A percentile compares a stretch with the other conserved stretches of the same genome.
phyloP scores from a whole-genome alignment of 2,329 filamentous ascomycete species.

The Xylaria sp. region DNA sequence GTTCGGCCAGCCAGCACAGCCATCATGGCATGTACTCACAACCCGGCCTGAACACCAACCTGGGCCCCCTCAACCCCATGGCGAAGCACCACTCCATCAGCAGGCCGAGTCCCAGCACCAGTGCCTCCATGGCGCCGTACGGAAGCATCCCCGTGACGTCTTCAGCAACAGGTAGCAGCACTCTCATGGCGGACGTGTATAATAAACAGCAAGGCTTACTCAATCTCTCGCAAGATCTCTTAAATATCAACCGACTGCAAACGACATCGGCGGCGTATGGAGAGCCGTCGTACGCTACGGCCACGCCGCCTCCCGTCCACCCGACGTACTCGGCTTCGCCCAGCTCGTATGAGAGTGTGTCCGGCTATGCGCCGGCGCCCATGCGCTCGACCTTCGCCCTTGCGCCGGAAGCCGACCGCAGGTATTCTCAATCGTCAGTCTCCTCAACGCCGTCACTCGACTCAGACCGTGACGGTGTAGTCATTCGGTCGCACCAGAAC shows the following conservation, averaged over 20 bases:
- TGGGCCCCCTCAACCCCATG: constrained; percentile 51
- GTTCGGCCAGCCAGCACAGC: constrained; percentile 48
- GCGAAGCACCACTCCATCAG: constrained; percentile 50
- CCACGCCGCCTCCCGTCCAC: constrained; percentile 61
- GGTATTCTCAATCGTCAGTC: constrained; percentile 82
- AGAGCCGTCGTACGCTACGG: constrained; percentile 62
- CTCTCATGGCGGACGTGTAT: constrained; percentile 54
- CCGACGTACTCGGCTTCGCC: constrained; percentile 62
- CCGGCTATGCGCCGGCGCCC: constrained; percentile 63
- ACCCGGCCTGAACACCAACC: constrained; percentile 49
- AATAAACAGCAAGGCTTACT: constrained; percentile 62
- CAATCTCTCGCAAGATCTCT: constrained; percentile 68
- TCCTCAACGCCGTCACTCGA: constrained; percentile 47
- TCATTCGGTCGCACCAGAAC: constrained; percentile 46
- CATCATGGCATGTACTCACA: constrained; percentile 61
- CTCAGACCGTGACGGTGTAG: constrained; percentile 34
- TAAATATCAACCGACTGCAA: constrained; percentile 60
- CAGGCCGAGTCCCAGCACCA: constrained; percentile 54
- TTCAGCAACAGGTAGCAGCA: constrained; percentile 63
- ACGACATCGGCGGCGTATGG: constrained; percentile 61
- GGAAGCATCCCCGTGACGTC: constrained; percentile 66
- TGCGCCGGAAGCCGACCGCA: constrained; percentile 56
- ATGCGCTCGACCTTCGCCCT: constrained; percentile 55
- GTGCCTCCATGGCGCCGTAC: constrained; percentile 63
- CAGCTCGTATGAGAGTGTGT: constrained; percentile 66